Percentiles rank a stretch among this genome's conserved stretches.
Evolutionary conservation across 1,284 basidiomycete genomes (phyloP).

Genomic region (Meripilus lineatus): DNA sequence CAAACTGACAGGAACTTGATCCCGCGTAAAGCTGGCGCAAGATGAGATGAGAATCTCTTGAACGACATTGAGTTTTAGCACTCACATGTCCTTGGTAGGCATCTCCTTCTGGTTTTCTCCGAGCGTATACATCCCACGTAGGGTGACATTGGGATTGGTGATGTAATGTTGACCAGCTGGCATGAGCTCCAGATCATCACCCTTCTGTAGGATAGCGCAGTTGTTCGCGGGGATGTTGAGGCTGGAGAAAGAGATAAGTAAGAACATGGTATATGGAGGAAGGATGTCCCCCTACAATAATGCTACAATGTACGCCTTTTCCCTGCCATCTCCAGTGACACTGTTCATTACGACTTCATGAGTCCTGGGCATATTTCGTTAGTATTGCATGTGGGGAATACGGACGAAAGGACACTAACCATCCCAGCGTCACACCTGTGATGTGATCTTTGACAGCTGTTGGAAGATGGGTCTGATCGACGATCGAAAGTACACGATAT

Average conservation of each 20-base stretch:
- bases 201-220: constrained; percentile 75
- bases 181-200: constrained; percentile 73
- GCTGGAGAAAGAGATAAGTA: constrained; percentile 29
- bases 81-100: constrained; percentile 79
- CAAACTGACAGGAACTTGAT: constrained; percentile 78
- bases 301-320: constrained; percentile 68
- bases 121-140: constrained; percentile 71
- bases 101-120: constrained; percentile 80
- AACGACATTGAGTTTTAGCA: constrained; percentile 5
- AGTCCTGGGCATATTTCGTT: constrained; percentile 30
- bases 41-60: constrained; percentile 3
- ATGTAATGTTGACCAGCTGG: constrained; percentile 78
- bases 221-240: constrained; percentile 80
- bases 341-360: constrained; percentile 75
- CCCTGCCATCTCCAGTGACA: constrained; percentile 35
- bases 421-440: constrained; percentile 56
- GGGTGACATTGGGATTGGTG: constrained; percentile 73
- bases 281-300: constrained; percentile 50
- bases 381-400: not conserved
- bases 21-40: constrained; percentile 61
- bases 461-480: constrained; percentile 75
- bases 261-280: not conserved
- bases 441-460: constrained; percentile 54
- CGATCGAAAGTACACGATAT: constrained; percentile 70
- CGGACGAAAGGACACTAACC: constrained; percentile 22